Percentiles rank a stretch among this genome's conserved stretches.
phyloP scores from a whole-genome alignment of 2,329 filamentous ascomycete species.

The Chaetomium sp. region DNA sequence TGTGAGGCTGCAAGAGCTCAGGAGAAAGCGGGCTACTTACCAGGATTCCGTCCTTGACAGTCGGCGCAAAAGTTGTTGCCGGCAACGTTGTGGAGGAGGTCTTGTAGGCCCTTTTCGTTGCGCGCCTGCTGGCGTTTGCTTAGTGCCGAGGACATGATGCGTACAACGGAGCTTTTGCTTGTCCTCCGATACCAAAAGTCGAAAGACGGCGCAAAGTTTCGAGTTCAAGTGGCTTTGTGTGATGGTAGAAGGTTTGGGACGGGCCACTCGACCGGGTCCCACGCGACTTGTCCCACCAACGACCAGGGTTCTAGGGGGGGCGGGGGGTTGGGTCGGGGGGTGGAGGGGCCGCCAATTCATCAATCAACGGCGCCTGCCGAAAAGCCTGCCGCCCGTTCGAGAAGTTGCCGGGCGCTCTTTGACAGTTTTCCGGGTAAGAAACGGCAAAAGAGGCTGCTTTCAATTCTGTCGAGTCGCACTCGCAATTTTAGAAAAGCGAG shows the following conservation, averaged over 20 bases:
- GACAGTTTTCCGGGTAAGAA: neutral
- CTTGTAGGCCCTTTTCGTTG: conserved; percentile 89
- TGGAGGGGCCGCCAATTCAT: neutral
- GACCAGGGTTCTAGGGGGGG: conserved; percentile 15
- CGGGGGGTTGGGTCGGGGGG: conserved; percentile 13
- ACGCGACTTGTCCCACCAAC: conserved; percentile 27
- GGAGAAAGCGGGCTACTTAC: conserved; percentile 53
- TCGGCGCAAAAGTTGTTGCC: conserved; percentile 96
- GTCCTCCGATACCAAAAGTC: conserved; percentile 11
- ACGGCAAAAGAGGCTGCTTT: neutral
- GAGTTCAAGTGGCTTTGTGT: conserved; percentile 24
- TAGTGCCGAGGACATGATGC: conserved; percentile 62
- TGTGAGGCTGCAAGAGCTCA: neutral
- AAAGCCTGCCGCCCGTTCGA: conserved; percentile 8
- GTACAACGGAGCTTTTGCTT: conserved; percentile 14
- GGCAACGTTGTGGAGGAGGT: conserved; percentile 77
- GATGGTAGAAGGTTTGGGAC: conserved; percentile 28
- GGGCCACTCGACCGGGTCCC: conserved; percentile 16
- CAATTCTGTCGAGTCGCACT: neutral
- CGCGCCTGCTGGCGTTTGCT: conserved; percentile 98
- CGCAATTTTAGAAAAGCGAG: neutral
- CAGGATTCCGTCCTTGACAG: conserved; percentile 87
- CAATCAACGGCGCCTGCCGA: conserved; percentile 19
- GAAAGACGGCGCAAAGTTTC: conserved; percentile 11
- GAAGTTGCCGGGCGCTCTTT: neutral